Base-by-base conservation (phyloP, 2,329 filamentous ascomycete species). In the Colletotrichum filicis region DNA sequence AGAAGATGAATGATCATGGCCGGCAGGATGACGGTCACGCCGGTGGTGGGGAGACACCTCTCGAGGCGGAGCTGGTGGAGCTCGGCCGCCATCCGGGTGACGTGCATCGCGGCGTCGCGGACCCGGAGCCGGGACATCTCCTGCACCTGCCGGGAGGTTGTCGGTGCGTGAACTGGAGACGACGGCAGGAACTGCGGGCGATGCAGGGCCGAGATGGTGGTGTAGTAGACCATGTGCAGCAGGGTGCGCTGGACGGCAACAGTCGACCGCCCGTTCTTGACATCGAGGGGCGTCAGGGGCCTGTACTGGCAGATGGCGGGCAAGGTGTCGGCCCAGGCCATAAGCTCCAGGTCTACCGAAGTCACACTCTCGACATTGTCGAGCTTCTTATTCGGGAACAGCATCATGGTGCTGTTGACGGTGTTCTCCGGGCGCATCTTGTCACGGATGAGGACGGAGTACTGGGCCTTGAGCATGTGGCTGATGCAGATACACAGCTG, bases 1-100 rank as follows among this genome's bases (percentile, higher is more conserved):
- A 98, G 89, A 22, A 98, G 89, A 79, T 98, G 95, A 68, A 97
- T 97, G 77, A 98, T 97, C 85, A 98, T 96, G 24, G 95, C 95
- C 0, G 95, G 95, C 1, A 98, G 89, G 5, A 98, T 91, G 53
- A 97, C 95, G 0, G 95, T 98, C 11, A 98, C 95, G 52, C 95
- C 95, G 0, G 95, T 96, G 0, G 95, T 98, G 1, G 95, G 95
- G 9, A 98, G 89, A 78, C 91, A 97, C 70, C 89, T 90, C 74
- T 96, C 95, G 14, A 98, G 87, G 61, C 92, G 90, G 59, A 92
- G 85, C 46, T 88, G 87, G 79, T 95, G 92, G 57, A 98, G 87
- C 75, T 95, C 92, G 59, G 93, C 90, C 1, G 94, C 93, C 82
- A 97, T 95, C 69, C 90, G 90, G 2, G 95, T 98, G 79, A 97